Evolutionary conservation across 768 basidiomycete genomes (phyloP), one percentile per base, ranked within the genome.

Genomic region (Tephrocybe sp.): DNA sequence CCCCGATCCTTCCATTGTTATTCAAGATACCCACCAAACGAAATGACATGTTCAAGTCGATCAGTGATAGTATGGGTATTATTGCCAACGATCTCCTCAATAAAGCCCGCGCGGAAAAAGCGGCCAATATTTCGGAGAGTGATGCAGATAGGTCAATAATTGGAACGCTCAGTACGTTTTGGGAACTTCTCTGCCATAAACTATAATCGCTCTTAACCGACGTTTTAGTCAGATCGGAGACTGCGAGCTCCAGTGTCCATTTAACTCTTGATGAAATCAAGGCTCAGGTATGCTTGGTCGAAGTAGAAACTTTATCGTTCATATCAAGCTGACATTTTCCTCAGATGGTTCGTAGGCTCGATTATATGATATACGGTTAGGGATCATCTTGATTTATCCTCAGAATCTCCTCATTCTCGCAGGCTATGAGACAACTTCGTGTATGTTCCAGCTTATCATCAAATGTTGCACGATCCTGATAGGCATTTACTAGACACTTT

Each of bases 201-300:
- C 13, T 21, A 32, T 36, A 28, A 39, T 28, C 13, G 2, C 9
- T 28, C 4, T 19, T 5, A n/a, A 9, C 22, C 22, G 32, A 11
- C 19, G 19, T 13, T 39, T 7, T 9, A 77, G 75, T 76, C 39
- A 72, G 70, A 44, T 65, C 67, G 1, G 69, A 69, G 47, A 55
- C 51, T 11, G 45, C 51, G 6, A 60, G 65, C 9, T 27, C 39
- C 2, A 19, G 54, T 62, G 0, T 69, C 12, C 47, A 61, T 43
- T 15, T 77, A 61, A 63, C 69, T 0, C 57, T 62, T 15, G 75
- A 77, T 30, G 76, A 79, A 52, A 67, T 78, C 6, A 57, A 68
- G 34, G 71, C 69, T 4, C 72, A 74, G 60, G 71, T 66, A 32
- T 24, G 41, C 8, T 16, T n/a, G n/a, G n/a, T n/a, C n/a, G n/a